phyloP scores from a whole-genome alignment of 1,284 basidiomycete genomes.

The Tilletia setariae region DNA sequence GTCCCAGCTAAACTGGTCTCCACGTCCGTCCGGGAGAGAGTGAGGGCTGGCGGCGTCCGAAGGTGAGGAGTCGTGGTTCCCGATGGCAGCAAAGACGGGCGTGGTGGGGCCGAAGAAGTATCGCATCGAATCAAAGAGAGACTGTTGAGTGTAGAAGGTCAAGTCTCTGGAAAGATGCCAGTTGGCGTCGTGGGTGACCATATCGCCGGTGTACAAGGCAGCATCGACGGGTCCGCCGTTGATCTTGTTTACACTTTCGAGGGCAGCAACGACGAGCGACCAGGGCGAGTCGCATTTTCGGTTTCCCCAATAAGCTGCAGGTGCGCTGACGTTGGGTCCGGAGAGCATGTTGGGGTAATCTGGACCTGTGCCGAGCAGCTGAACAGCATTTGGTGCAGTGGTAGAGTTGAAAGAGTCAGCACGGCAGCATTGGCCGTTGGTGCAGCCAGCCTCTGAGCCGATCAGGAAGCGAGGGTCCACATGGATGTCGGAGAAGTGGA shows the following conservation, averaged over 20 bases:
- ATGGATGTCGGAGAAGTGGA: conserved; percentile 75
- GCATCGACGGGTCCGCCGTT: conserved; percentile 66
- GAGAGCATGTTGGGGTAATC: not conserved
- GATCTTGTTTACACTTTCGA: conserved; percentile 68
- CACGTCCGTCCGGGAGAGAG: conserved; percentile 38
- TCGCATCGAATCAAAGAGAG: conserved; percentile 43
- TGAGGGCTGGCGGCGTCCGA: conserved; percentile 39
- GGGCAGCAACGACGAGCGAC: conserved; percentile 64
- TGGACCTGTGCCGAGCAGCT: conserved; percentile 23
- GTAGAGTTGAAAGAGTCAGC: conserved; percentile 25
- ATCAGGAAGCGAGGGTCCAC: conserved; percentile 74
- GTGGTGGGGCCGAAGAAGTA: conserved; percentile 33
- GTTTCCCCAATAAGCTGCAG: conserved; percentile 50
- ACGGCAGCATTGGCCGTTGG: conserved; percentile 70
- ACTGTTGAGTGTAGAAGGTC: conserved; percentile 49
- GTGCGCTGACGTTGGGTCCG: conserved; percentile 32
- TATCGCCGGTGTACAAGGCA: conserved; percentile 71
- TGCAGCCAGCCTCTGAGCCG: conserved; percentile 71
- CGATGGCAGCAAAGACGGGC: conserved; percentile 48
- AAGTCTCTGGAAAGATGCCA: conserved; percentile 47
- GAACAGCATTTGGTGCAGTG: conserved; percentile 30
- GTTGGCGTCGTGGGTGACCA: conserved; percentile 60
- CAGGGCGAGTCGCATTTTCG: conserved; percentile 67
- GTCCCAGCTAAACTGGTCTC: conserved; percentile 48
- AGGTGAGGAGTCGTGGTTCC: conserved; percentile 51